phyloP scores from a whole-genome alignment of 2,329 filamentous ascomycete species.

The Purpureocillium takamizusanense region DNA sequence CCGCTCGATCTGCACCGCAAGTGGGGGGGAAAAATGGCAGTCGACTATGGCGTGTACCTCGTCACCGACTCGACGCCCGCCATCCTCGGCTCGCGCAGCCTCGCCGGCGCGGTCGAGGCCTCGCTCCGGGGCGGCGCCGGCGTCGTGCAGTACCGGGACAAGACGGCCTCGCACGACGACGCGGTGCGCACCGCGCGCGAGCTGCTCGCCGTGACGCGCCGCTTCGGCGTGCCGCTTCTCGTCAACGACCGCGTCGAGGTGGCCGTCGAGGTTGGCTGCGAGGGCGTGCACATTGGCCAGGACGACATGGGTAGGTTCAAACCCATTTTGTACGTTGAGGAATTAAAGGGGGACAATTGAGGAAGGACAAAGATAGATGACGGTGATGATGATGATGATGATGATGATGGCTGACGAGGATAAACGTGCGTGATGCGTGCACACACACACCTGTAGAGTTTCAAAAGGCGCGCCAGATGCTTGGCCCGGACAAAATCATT shows the following conservation, averaged over 20 bases:
- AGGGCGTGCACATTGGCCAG: conserved; percentile 91
- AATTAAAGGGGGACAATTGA: too few species aligned
- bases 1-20: too few species aligned
- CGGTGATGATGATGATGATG: too few species aligned
- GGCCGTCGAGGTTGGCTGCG: conserved; percentile 73
- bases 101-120: conserved; percentile 64
- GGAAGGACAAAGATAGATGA: too few species aligned
- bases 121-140: conserved; percentile 74
- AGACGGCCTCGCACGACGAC: conserved; percentile 63
- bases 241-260: conserved; percentile 94
- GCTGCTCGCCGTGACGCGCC: conserved; percentile 62
- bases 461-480: conserved; percentile 52
- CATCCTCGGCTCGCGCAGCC: conserved; percentile 64
- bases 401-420: too few species aligned
- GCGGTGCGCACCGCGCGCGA: conserved; percentile 62
- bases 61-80: conserved; percentile 88
- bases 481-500: conserved; percentile 73
- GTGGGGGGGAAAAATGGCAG: conserved; percentile 7
- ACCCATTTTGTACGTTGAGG: background rate
- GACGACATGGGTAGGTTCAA: conserved; percentile 68
- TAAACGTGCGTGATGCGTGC: too few species aligned
- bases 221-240: conserved; percentile 65
- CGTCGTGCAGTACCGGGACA: conserved; percentile 86
- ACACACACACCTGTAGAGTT: background rate
- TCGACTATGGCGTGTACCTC: conserved; percentile 78